phyloP scores from a whole-genome alignment of 306 rosid species.

The Nissolia schottii region DNA sequence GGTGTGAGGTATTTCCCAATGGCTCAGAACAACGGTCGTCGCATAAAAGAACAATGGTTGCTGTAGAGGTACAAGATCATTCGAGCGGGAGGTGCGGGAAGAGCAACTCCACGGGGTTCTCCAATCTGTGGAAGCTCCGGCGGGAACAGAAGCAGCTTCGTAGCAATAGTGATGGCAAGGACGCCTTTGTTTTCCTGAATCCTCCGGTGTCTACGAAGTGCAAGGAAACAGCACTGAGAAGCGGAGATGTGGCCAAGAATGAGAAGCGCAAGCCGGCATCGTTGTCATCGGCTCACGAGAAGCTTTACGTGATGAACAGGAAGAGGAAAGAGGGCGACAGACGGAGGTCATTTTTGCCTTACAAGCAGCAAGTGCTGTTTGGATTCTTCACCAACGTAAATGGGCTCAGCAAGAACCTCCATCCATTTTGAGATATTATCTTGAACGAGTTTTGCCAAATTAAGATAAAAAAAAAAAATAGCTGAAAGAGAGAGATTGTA shows the following conservation, averaged over 20 bases:
- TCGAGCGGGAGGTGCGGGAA: slow-evolving; percentile 26
- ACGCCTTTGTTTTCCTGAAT: slow-evolving; percentile 43
- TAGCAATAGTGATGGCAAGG: slow-evolving; percentile 54
- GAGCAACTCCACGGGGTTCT: slow-evolving; percentile 58
- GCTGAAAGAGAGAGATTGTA: no score
- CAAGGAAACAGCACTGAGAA: not conserved
- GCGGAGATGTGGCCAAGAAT: not conserved
- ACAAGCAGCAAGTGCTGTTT: slow-evolving; percentile 40
- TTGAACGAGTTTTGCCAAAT: not conserved
- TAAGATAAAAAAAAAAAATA: no score
- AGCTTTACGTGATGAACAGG: slow-evolving; percentile 39
- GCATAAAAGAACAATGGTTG: not conserved
- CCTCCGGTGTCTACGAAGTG: not conserved
- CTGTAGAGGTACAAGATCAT: not conserved
- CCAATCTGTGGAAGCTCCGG: slow-evolving; percentile 51
- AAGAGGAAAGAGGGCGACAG: slow-evolving; percentile 39
- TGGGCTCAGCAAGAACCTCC: slow-evolving; percentile 47
- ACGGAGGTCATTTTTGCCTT: slow-evolving; percentile 61
- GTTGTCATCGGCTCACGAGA: slow-evolving; percentile 43
- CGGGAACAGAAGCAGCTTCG: slow-evolving; percentile 38
- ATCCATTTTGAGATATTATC: slow-evolving; percentile 40
- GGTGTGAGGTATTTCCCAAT: not conserved
- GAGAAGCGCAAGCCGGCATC: slow-evolving; percentile 21
- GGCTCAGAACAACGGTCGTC: not conserved
- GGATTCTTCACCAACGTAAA: slow-evolving; percentile 47